Percentiles rank a stretch among this genome's conserved stretches.
Conservation (phyloP, 1,284 basidiomycete genomes). For the Cryptococcus jaspeensis region DNA sequence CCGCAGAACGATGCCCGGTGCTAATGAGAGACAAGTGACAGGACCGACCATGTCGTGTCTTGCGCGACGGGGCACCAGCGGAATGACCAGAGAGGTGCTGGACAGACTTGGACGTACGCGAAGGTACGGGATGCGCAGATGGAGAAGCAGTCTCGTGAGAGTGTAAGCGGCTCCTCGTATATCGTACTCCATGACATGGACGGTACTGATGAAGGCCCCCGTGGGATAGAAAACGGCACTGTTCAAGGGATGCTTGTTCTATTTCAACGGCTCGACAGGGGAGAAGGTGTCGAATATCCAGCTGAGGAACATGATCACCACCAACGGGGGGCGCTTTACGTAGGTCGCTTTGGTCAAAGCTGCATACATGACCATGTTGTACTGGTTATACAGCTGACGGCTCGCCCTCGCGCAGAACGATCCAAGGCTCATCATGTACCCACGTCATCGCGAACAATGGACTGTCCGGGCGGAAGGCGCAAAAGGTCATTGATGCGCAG, state of each 20-base stretch:
- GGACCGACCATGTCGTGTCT: conserved; percentile 46
- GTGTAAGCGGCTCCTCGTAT: conserved; percentile 1
- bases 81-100: not conserved
- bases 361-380: no score
- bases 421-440: conserved; percentile 40
- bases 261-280: conserved; percentile 51
- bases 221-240: conserved; percentile 23
- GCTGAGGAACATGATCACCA: conserved; percentile 47
- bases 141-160: conserved; percentile 34
- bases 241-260: conserved; percentile 43
- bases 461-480: conserved; percentile 45
- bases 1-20: not conserved
- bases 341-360: conserved; percentile 11
- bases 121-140: conserved; percentile 43
- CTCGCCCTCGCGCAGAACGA: conserved; percentile 22
- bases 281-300: conserved; percentile 48
- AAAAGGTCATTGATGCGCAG: conserved; percentile 49
- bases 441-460: conserved; percentile 48
- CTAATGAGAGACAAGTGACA: conserved; percentile 5
- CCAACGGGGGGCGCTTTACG: conserved; percentile 47
- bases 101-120: conserved; percentile 37
- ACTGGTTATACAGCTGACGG: not conserved
- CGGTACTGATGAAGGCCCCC: not conserved
- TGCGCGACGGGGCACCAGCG: conserved; percentile 45
- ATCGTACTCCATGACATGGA: not conserved